Evolutionary conservation across 306 rosid species (phyloP), one percentile per base, ranked within the genome.

Genomic region (Cicer judaicum): DNA sequence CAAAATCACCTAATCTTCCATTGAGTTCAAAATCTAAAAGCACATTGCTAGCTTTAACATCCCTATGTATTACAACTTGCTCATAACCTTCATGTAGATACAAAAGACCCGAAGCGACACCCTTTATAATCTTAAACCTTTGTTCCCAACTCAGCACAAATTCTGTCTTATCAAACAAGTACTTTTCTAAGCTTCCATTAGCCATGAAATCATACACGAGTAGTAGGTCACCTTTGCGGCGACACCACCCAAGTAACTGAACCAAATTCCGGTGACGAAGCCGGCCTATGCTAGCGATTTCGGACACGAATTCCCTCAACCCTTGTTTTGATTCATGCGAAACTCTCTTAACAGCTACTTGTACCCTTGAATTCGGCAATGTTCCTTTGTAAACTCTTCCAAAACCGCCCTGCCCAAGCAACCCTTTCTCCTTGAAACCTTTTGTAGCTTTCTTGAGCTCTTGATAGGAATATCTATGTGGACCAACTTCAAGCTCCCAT

Each of bases 281-380:
- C 75, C 89, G 81, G 7, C 98, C 98, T 40, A 90, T 90, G 73
- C 88, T 92, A 3, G 96, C 92, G 0, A 92, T 92, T 71, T 92
- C 98, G 0, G 98, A 78, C n/a, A 88, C 87, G 6, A 92, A 92
- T 63, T 92, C 98, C 36, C 81, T 74, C 13, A 92, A 24, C 2
- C 98, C 98, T 81, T 92, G 98, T 76, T 88, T 90, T 1, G 98
- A 92, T 48, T 90, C 96, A 10, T 87, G 90, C 0, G 98, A 92
- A 43, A 92, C 79, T 53, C 92, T 70, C 86, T 92, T 92, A 3
- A 92, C 92, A 0, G 98, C 98, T 3, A 92, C 89, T 46, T 49
- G 79, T 36, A 82, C 75, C 75, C 83, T 87, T 1, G 98, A 83
- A 38, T 75, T 82, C 2, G 89, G 92, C 34, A 92, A 73, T 55